Base-by-base conservation (phyloP, 1,284 basidiomycete species). In the Sporisorium reilianum region DNA sequence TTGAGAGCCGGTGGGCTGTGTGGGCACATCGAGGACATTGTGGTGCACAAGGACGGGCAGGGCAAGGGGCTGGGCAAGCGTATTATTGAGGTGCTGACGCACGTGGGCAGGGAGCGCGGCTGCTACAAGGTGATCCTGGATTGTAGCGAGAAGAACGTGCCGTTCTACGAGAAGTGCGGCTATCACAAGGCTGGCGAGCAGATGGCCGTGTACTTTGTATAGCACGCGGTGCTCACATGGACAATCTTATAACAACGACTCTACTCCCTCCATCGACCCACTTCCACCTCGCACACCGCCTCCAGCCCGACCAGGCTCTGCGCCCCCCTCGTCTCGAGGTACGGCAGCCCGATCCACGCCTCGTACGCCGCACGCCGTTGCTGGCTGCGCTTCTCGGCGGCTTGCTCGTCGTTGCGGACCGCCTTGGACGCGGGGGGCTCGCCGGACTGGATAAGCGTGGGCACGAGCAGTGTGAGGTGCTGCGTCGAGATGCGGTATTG, bases 11-110 rank as follows among this genome's bases (percentile, higher is more conserved):
- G 92, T 18, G 93, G 93, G 22, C 87, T 88, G 61, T 93, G 94
- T 10, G 96, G 94, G 0, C 96, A 99, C 84, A 96, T 99, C 70
- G 96, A 99, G 86, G 96, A 99, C 84, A 97, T 99, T 74, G 94
- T 94, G 1, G 95, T 98, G 4, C 91, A 93, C 85, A 90, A 91
- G 85, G 87, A 86, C 46, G 90, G 91, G 85, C 94, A 97, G 87
- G 96, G 96, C 42, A 93, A 92, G 86, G 93, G 92, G 81, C 88
- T 99, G 32, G 96, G 96, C 0, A 87, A 93, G 85, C 88, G 91
- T 74, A 88, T 98, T 78, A 96, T 99, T 83, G 89, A 93, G 75
- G 90, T 92, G 5, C 88, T 98, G 77, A 86, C 84, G 87, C 88
- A 71, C 90, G 95, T 84, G 91, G 91, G 78, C 90, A 94, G 88